Evolutionary conservation across 2,329 filamentous ascomycete genomes (phyloP).

Genomic region (Onygenales sp.): DNA sequence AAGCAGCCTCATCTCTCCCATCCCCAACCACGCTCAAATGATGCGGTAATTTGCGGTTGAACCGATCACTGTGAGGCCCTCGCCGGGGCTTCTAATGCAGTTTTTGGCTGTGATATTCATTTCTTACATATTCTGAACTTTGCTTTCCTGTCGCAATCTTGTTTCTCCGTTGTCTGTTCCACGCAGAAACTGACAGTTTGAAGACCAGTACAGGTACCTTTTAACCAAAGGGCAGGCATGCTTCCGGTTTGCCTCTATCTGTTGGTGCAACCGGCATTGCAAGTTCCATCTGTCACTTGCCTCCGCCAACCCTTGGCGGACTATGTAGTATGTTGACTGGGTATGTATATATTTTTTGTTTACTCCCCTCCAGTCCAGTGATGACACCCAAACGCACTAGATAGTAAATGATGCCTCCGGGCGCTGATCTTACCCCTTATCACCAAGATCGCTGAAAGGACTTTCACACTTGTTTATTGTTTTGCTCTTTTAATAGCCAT

Average conservation of each 20-base stretch:
- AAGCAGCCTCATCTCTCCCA: slow-evolving; percentile 11
- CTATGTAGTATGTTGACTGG: slow-evolving; percentile 3
- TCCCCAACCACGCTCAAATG: slow-evolving; percentile 38
- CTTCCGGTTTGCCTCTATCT: not conserved
- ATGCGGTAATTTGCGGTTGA: slow-evolving; percentile 99
- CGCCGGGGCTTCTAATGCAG: slow-evolving; percentile 82
- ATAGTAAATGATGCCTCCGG: slow-evolving; percentile 56
- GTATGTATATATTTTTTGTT: slow-evolving; percentile 17
- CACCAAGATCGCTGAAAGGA: slow-evolving; percentile 62
- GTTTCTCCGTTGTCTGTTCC: not conserved
- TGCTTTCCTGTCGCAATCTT: slow-evolving; percentile 3
- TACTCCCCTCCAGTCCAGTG: slow-evolving; percentile 41
- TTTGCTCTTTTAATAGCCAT: not conserved
- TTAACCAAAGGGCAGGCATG: too few species aligned
- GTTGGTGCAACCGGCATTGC: not conserved
- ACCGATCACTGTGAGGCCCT: slow-evolving; percentile 70
- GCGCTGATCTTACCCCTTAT: slow-evolving; percentile 47
- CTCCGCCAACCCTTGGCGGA: too few species aligned
- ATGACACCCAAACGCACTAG: slow-evolving; percentile 58
- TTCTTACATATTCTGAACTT: slow-evolving; percentile 98
- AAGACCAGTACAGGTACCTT: not conserved
- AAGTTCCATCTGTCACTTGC: too few species aligned
- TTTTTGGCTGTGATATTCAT: slow-evolving; percentile 72
- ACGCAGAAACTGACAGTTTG: slow-evolving; percentile 3
- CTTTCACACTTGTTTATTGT: not conserved